Evolutionary conservation across 208 protist species (phyloP).

Genomic region (Leptomonas seymouri): DNA sequence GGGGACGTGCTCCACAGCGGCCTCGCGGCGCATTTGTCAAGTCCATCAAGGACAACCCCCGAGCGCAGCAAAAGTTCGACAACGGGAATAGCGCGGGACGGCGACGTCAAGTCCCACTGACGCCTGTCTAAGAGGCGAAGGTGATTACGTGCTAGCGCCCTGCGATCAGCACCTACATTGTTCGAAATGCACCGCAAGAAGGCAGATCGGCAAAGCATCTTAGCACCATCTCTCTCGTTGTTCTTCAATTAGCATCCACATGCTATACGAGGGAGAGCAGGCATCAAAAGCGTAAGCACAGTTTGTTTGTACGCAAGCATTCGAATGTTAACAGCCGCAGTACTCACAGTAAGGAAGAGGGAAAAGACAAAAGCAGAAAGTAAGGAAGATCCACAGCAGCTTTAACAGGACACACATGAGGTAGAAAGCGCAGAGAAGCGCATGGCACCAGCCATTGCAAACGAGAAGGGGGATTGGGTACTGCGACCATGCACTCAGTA

Average conservation of each 20-base stretch:
- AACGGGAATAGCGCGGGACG: conserved; percentile 60
- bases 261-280: not conserved
- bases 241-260: not conserved
- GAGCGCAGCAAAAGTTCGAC: conserved; percentile 57
- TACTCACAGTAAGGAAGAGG: not conserved
- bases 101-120: conserved; percentile 69
- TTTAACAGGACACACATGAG: too few species aligned
- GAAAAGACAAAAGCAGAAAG: not conserved
- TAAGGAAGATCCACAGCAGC: not conserved
- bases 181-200: conserved; percentile 21
- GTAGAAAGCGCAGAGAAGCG: too few species aligned
- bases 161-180: conserved; percentile 29
- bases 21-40: conserved; percentile 44
- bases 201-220: conserved; percentile 17
- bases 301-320: not conserved
- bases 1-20: conserved; percentile 53
- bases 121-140: conserved; percentile 38
- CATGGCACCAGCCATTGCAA: too few species aligned
- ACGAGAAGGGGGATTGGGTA: too few species aligned
- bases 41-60: conserved; percentile 51
- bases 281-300: not conserved
- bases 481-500: too few species aligned
- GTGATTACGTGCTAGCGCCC: conserved; percentile 36
- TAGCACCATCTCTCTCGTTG: conserved; percentile 10
- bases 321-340: too few species aligned